These are phyloP conservation scores for Wickerhamomyces alni DNA, from an alignment of 805 yeast genomes.

Conservation along the genomic window DNA sequence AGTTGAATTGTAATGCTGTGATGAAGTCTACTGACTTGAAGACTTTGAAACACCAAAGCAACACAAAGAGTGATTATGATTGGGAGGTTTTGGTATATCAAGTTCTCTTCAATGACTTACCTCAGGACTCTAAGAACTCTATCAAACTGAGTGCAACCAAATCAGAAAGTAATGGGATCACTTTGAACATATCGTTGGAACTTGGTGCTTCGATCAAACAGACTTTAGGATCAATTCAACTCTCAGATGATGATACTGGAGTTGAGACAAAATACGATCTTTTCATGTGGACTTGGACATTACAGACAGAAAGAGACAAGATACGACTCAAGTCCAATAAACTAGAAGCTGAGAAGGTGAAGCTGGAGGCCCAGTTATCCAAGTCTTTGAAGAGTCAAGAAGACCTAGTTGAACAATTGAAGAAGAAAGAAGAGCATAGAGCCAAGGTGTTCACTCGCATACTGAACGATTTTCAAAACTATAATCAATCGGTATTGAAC, in stretches of 20 bases:
- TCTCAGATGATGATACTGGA: slow-evolving; percentile 4
- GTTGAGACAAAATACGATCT: slow-evolving; percentile 13
- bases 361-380: background rate
- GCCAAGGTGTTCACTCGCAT: slow-evolving; percentile 16
- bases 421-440: slow-evolving; percentile 8
- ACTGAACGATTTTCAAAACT: slow-evolving; percentile 17
- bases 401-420: slow-evolving; percentile 5
- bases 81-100: slow-evolving; percentile 10
- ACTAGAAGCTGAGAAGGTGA: background rate
- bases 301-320: slow-evolving; percentile 8
- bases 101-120: slow-evolving; percentile 6
- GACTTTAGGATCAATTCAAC: slow-evolving; percentile 7
- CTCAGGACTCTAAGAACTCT: background rate
- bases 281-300: slow-evolving; percentile 15
- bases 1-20: background rate
- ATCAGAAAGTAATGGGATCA: background rate
- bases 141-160: background rate
- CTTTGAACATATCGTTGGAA: background rate
- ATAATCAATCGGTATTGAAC: slow-evolving; percentile 8
- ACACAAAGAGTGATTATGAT: slow-evolving; percentile 2
- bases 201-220: slow-evolving; percentile 9
- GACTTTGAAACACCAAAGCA: slow-evolving; percentile 1
- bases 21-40: background rate
- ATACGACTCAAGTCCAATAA: background rate
- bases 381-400: slow-evolving; percentile 7